Evolutionary conservation across 345 rosid genomes (phyloP).

Genomic region (Alliaria petiolata): DNA sequence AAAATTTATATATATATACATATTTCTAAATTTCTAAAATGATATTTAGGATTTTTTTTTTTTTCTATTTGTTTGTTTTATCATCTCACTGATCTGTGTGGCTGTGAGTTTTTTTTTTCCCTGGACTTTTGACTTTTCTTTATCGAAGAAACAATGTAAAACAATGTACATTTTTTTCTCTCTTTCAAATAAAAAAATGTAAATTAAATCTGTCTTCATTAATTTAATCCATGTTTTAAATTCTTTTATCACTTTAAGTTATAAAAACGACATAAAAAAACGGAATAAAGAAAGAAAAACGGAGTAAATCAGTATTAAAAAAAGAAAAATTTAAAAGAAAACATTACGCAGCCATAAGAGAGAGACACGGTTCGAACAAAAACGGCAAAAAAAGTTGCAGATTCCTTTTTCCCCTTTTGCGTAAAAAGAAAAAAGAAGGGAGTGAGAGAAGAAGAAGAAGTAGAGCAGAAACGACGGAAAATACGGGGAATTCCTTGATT

Average conservation of each 20-base stretch:
- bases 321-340: background rate
- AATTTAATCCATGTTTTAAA: no score
- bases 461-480: constrained; percentile 13
- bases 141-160: constrained; percentile 20
- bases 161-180: no score
- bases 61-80: no score
- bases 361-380: constrained; percentile 8
- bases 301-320: background rate
- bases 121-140: constrained; percentile 17
- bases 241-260: no score
- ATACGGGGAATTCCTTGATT: background rate
- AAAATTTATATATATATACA: no score
- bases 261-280: no score
- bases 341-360: background rate
- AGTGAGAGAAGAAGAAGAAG: background rate
- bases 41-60: background rate
- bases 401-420: background rate
- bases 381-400: constrained; percentile 6
- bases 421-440: background rate
- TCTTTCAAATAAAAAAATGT: no score
- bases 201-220: no score
- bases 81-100: constrained; percentile 26
- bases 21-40: background rate
- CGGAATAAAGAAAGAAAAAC: background rate
- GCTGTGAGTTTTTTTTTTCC: background rate